Evolutionary conservation across 140 eudicot species (phyloP).

Genomic region (Cichorium intybus): DNA sequence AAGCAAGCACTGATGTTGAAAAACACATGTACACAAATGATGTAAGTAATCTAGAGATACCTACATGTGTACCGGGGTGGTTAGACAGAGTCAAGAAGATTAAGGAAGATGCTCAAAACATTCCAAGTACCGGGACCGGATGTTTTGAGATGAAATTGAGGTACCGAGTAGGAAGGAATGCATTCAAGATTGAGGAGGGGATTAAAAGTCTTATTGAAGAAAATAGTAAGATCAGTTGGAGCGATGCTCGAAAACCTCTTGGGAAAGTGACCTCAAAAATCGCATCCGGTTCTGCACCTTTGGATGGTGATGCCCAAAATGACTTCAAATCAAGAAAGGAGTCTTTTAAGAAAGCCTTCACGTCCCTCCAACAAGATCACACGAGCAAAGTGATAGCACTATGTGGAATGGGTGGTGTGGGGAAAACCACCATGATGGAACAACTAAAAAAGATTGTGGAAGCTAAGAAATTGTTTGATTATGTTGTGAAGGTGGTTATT

Average conservation of each 20-base stretch:
- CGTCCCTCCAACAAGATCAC: neutral
- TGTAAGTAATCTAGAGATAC: too few relatives aligned
- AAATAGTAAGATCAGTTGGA: neutral
- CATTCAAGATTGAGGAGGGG: neutral
- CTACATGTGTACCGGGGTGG: too few relatives aligned
- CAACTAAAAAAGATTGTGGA: neutral
- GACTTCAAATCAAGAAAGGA: neutral
- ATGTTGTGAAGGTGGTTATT: constrained; percentile 18
- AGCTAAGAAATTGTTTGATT: neutral
- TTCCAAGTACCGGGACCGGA: neutral
- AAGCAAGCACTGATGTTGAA: too few relatives aligned
- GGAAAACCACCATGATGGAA: constrained; percentile 25
- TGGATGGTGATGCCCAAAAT: neutral
- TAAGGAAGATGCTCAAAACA: too few relatives aligned
- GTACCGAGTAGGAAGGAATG: neutral
- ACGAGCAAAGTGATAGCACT: neutral
- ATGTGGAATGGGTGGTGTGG: too few relatives aligned
- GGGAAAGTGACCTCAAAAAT: neutral
- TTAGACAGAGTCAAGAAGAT: too few relatives aligned
- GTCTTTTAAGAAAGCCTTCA: neutral
- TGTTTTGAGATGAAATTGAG: constrained; percentile 10
- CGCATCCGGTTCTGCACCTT: neutral
- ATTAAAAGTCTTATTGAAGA: neutral
- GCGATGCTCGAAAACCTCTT: neutral
- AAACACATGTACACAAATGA: too few relatives aligned